Percentiles rank a stretch among this genome's conserved stretches.
These are phyloP conservation scores for Nicotiana attenuata DNA, from an alignment of 257 asterid genomes.

Conservation along the genomic window DNA sequence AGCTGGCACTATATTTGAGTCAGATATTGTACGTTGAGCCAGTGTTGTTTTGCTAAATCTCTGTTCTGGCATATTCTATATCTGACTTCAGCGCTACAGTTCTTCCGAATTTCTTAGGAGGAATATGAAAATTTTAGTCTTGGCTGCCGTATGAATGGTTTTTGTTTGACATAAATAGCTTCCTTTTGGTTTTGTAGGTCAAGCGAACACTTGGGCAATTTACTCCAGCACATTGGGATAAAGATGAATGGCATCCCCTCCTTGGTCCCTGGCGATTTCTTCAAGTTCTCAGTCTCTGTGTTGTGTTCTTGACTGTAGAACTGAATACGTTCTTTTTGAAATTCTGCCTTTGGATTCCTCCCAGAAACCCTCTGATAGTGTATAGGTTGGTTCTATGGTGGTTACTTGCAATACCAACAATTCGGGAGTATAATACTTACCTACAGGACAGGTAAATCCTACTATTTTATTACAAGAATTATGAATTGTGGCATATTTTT, in stretches of 20 bases:
- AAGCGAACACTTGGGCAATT: conserved; percentile 87
- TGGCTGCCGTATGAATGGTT: background rate
- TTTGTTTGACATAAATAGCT: background rate
- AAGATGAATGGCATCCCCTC: conserved; percentile 98
- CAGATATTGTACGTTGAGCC: background rate
- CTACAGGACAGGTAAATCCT: conserved; percentile 72
- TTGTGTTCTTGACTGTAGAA: conserved; percentile 83
- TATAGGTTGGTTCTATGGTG: conserved; percentile 92
- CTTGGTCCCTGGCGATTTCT: conserved; percentile 91
- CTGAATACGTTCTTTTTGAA: conserved; percentile 88
- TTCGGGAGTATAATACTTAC: conserved; percentile 89
- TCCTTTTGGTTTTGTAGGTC: conserved; percentile 42
- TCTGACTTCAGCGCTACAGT: background rate
- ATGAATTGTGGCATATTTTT: background rate
- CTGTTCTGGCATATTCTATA: background rate
- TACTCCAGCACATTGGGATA: conserved; percentile 96
- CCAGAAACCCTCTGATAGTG: conserved; percentile 73
- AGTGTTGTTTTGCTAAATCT: background rate
- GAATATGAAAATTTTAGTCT: background rate
- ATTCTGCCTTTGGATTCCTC: conserved; percentile 97
- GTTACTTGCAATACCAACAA: conserved; percentile 90
- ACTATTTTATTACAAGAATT: background rate
- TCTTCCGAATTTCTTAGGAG: background rate
- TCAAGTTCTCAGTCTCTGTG: conserved; percentile 84
- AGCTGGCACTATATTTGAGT: background rate